phyloP scores from a whole-genome alignment of 2,329 filamentous ascomycete genomes.

The Helotiales sp. region DNA sequence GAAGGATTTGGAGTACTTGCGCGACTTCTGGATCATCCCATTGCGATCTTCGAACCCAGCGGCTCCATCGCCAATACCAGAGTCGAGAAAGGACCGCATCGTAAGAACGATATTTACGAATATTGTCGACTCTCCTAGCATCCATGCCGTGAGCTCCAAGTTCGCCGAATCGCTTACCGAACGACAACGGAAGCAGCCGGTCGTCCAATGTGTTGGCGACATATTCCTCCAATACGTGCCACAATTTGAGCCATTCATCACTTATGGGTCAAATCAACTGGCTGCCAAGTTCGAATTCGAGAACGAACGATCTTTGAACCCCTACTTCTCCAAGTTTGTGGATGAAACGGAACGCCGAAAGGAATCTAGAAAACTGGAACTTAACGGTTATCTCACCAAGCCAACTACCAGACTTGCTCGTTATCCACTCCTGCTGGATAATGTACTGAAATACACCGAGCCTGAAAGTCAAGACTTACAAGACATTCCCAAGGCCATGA shows the following conservation, averaged over 20 bases:
- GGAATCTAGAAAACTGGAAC: slow-evolving; percentile 92
- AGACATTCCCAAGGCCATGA: slow-evolving; percentile 88
- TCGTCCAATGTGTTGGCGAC: slow-evolving; percentile 89
- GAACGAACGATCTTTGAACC: slow-evolving; percentile 87
- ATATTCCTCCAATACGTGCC: slow-evolving; percentile 93
- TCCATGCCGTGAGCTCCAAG: slow-evolving; percentile 87
- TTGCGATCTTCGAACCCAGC: slow-evolving; percentile 72
- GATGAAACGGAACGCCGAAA: slow-evolving; percentile 96
- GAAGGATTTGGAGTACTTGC: slow-evolving; percentile 95
- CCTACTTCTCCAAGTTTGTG: slow-evolving; percentile 86
- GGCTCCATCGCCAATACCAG: slow-evolving; percentile 80
- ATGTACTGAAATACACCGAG: slow-evolving; percentile 88
- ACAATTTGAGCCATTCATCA: slow-evolving; percentile 93
- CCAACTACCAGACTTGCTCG: slow-evolving; percentile 93
- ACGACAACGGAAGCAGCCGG: slow-evolving; percentile 86
- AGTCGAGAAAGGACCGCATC: slow-evolving; percentile 85
- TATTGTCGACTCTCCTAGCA: slow-evolving; percentile 79
- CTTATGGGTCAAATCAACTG: slow-evolving; percentile 92
- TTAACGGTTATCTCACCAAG: slow-evolving; percentile 98
- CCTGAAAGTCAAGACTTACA: slow-evolving; percentile 88
- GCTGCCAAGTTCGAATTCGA: slow-evolving; percentile 99
- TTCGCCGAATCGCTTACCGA: slow-evolving; percentile 88
- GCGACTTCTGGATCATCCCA: slow-evolving; percentile 98
- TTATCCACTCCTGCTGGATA: slow-evolving; percentile 90
- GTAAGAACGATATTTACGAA: slow-evolving; percentile 96